phyloP scores from a whole-genome alignment of 2,329 filamentous ascomycete genomes.

The Fusarium annulatum region DNA sequence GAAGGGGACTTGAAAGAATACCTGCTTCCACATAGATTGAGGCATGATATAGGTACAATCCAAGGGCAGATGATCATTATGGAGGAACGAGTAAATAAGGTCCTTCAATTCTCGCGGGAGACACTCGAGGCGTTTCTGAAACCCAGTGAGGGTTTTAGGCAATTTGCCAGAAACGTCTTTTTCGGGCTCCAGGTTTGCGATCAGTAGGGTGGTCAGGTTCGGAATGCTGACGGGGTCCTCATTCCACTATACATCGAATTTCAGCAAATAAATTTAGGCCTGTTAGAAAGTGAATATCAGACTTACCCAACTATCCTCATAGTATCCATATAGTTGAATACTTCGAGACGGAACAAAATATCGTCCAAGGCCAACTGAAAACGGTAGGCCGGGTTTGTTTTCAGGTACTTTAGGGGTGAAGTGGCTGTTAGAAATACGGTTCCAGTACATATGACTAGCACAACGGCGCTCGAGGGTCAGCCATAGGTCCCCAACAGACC shows the following conservation, averaged over 20 bases:
- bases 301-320: constrained; percentile 8
- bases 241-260: background rate
- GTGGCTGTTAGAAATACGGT: background rate
- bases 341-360: background rate
- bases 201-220: background rate
- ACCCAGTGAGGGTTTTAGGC: background rate
- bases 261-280: background rate
- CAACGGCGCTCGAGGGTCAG: constrained; percentile 5
- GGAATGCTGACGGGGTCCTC: background rate
- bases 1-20: constrained; percentile 9
- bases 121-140: background rate
- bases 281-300: background rate
- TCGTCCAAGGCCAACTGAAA: background rate
- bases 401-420: background rate
- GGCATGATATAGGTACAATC: background rate
- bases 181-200: background rate
- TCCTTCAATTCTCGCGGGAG: background rate
- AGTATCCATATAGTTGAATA: background rate
- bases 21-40: background rate
- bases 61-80: background rate
- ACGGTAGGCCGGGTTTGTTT: background rate
- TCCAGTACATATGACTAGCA: background rate
- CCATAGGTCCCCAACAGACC: background rate
- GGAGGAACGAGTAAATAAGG: background rate
- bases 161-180: background rate